Evolutionary conservation across 345 rosid species (phyloP).

Genomic region (Limnanthes douglasii): DNA sequence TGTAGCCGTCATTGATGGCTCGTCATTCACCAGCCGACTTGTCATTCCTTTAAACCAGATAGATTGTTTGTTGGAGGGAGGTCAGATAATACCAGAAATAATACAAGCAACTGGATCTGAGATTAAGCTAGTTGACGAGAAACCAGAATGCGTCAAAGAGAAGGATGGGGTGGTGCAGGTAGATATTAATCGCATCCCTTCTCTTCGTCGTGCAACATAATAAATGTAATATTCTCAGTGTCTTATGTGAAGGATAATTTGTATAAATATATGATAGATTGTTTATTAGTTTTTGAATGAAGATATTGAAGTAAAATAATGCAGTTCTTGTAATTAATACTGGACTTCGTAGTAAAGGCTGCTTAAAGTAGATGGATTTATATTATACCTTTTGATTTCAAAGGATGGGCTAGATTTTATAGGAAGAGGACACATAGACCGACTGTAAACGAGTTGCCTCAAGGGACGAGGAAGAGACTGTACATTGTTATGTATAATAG

Average conservation of each 20-base stretch:
- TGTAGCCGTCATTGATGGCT: conserved; percentile 18
- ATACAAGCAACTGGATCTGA: conserved; percentile 30
- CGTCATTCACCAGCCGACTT: conserved; percentile 29
- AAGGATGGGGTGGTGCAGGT: conserved; percentile 59
- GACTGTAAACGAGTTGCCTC: too few species aligned
- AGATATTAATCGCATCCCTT: too few species aligned
- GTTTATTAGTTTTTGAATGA: neutral
- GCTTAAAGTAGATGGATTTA: neutral
- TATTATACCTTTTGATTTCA: neutral
- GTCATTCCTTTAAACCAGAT: conserved; percentile 37
- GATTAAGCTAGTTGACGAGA: conserved; percentile 29
- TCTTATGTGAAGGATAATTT: too few species aligned
- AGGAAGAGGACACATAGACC: too few species aligned
- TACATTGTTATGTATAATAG: neutral
- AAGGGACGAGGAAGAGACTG: neutral
- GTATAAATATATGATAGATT: too few species aligned
- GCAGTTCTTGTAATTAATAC: neutral
- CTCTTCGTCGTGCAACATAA: too few species aligned
- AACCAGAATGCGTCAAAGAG: conserved; percentile 30
- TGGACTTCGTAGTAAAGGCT: neutral
- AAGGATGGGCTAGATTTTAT: too few species aligned
- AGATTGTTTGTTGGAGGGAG: conserved; percentile 65
- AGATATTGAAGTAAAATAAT: neutral
- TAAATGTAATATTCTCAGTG: too few species aligned
- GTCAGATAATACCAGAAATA: conserved; percentile 38